Base-by-base conservation (phyloP, 2,329 filamentous ascomycete genomes). In the Whalleya microplaca region DNA sequence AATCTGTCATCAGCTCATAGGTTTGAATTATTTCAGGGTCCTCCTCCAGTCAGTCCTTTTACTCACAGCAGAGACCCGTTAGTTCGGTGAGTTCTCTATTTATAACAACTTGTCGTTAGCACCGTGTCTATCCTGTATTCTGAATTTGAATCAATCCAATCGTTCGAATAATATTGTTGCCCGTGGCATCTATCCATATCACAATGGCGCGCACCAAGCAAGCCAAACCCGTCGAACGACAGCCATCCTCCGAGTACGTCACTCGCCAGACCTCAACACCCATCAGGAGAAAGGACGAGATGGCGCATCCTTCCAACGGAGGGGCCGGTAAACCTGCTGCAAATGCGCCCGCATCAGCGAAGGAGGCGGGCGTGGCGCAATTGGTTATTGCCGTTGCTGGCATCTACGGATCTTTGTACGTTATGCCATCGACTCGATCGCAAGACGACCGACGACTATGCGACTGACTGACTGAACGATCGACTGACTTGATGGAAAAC, bases 401-500 rank as follows among this genome's bases (percentile, higher is more conserved):
- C 57, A 99, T 99, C 67, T 99, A 99, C 74, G 92, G 89, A 37
- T 96, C 93, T 37, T 99, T 99, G 94, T 97, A 84, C 70, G 84
- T 76, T 21, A 16, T 8, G 5, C 19, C 20, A 9, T 16, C 27
- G 14, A 20, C 43, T 45, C 20, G 12, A 32, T 48, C 43, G 44
- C 23, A 42, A n/a, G 9, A 43, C 6, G 45, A 21, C n/a, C 51
- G n/a, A 19, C 14, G 10, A 14, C 32, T 37, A 55, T n/a, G n/a
- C n/a, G n/a, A n/a, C n/a, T n/a, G n/a, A n/a, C n/a, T n/a, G n/a
- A n/a, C n/a, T n/a, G n/a, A 41, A 45, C 21, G 37, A 42, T 19
- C 48, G 29, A 37, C 50, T 57, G 18, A 53, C 49, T 23, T 45
- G 19, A 23, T 20, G 19, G 16, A 45, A 40, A 21, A 21, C 45